Percentiles rank a stretch among this genome's conserved stretches.
Conservation (phyloP, 2,329 filamentous ascomycete genomes). For the Ascochyta lentis region DNA sequence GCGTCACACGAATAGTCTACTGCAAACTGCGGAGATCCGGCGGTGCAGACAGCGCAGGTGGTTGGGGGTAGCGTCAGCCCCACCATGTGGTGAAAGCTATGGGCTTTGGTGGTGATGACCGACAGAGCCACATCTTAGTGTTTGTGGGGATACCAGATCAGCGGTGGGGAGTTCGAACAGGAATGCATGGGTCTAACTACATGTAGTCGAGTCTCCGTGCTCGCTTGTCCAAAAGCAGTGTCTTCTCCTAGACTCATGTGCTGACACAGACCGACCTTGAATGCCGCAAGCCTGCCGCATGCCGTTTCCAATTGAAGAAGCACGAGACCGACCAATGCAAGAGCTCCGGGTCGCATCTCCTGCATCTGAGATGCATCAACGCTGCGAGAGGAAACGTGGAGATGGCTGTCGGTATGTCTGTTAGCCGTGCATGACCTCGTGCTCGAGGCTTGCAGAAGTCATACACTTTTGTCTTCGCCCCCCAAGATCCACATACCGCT, state of each 20-base stretch:
- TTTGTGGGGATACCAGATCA: conserved; percentile 23
- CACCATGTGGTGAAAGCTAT: conserved; percentile 5
- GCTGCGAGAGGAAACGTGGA: conserved; percentile 30
- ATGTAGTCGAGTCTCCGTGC: conserved; percentile 9
- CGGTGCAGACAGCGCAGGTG: conserved; percentile 1
- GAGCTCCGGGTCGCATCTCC: conserved; percentile 21
- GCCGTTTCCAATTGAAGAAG: conserved; percentile 13
- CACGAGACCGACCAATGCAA: conserved; percentile 29
- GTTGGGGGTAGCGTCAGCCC: conserved; percentile 10
- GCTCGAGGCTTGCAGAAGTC: conserved; percentile 24
- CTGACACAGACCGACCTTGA: conserved; percentile 19
- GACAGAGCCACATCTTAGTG: conserved; percentile 23
- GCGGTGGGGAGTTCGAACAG: conserved; percentile 3
- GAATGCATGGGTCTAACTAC: conserved; percentile 5
- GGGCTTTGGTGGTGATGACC: conserved; percentile 14
- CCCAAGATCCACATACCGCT: conserved; percentile 30
- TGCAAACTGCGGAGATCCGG: conserved; percentile 8
- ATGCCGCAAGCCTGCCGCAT: conserved; percentile 19
- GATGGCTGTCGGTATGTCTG: conserved; percentile 36
- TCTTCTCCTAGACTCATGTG: conserved; percentile 3
- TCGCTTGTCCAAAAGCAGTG: conserved; percentile 6
- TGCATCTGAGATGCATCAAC: conserved; percentile 20
- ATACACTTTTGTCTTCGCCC: conserved; percentile 27
- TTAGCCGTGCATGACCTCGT: conserved; percentile 30
- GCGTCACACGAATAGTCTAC: neutral